These are phyloP conservation scores for Penicillium carneum DNA, from an alignment of 2,329 filamentous ascomycete species.

Conservation along the genomic window DNA sequence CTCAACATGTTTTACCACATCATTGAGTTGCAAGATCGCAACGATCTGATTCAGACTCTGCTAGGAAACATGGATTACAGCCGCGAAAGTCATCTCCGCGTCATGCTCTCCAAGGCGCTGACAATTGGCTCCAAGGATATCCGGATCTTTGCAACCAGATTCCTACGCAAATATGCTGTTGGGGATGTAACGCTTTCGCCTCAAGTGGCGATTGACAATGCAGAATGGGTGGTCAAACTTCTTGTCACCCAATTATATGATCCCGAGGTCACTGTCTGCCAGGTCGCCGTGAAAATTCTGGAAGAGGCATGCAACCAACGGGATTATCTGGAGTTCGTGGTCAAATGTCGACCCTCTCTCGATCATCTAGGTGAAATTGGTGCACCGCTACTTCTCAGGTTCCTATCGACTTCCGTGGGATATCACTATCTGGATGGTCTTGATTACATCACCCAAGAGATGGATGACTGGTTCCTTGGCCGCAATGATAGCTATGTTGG, in stretches of 20 bases:
- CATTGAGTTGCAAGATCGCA: slow-evolving; percentile 85
- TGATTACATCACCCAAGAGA: slow-evolving; percentile 98
- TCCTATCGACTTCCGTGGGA: slow-evolving; percentile 92
- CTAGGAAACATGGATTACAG: slow-evolving; percentile 92
- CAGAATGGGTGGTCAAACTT: slow-evolving; percentile 93
- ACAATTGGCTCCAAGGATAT: slow-evolving; percentile 90
- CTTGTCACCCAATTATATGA: slow-evolving; percentile 99
- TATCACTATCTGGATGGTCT: slow-evolving; percentile 96
- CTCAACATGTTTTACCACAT: slow-evolving; percentile 99
- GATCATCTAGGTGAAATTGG: slow-evolving; percentile 97
- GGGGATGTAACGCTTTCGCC: slow-evolving; percentile 55
- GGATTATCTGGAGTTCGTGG: slow-evolving; percentile 89
- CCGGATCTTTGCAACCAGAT: slow-evolving; percentile 85
- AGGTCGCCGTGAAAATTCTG: slow-evolving; percentile 93
- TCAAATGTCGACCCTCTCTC: slow-evolving; percentile 90
- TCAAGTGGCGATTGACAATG: slow-evolving; percentile 64
- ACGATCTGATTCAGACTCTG: slow-evolving; percentile 87
- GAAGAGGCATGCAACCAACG: slow-evolving; percentile 97
- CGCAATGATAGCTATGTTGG: slow-evolving; percentile 95
- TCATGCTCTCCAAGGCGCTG: slow-evolving; percentile 90
- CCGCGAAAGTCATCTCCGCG: slow-evolving; percentile 83
- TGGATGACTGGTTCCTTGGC: slow-evolving; percentile 99
- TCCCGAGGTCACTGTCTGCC: slow-evolving; percentile 94
- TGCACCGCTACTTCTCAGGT: slow-evolving; percentile 87
- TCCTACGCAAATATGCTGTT: slow-evolving; percentile 84